A percentile compares a stretch with the other conserved stretches of the same genome.
Conservation (phyloP, 2,329 filamentous ascomycete species). For the Diaporthe citri region DNA sequence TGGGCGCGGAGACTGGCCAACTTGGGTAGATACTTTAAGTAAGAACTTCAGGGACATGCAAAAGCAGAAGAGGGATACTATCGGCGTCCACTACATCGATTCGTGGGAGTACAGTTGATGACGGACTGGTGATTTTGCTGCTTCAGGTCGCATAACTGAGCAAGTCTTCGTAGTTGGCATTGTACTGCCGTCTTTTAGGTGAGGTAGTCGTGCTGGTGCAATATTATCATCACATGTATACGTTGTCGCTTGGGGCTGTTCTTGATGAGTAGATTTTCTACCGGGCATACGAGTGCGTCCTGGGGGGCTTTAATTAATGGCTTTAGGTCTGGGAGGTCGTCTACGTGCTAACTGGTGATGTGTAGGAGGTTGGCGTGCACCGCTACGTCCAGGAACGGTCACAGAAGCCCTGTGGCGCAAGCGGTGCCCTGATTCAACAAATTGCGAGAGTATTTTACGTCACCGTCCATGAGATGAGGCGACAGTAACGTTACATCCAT, state of each 20-base stretch:
- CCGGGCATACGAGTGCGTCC: no score
- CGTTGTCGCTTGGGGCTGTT: no score
- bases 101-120: slow-evolving; percentile 46
- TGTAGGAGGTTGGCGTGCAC: no score
- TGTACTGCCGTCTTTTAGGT: slow-evolving; percentile 62
- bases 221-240: no score
- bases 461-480: neutral
- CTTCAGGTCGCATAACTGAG: slow-evolving; percentile 84
- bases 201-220: slow-evolving; percentile 69
- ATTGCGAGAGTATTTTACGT: neutral
- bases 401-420: no score
- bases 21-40: neutral
- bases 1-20: neutral
- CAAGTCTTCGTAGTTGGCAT: slow-evolving; percentile 78
- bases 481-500: neutral
- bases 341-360: no score
- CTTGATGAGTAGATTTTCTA: no score
- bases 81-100: slow-evolving; percentile 46
- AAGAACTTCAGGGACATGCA: no score
- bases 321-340: no score
- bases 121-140: slow-evolving; percentile 82
- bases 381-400: no score
- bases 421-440: no score
- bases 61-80: slow-evolving; percentile 44
- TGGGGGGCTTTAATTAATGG: no score